Evolutionary conservation across 306 rosid species (phyloP), one percentile per base, ranked within the genome.

Genomic region (Glycine tomentella): DNA sequence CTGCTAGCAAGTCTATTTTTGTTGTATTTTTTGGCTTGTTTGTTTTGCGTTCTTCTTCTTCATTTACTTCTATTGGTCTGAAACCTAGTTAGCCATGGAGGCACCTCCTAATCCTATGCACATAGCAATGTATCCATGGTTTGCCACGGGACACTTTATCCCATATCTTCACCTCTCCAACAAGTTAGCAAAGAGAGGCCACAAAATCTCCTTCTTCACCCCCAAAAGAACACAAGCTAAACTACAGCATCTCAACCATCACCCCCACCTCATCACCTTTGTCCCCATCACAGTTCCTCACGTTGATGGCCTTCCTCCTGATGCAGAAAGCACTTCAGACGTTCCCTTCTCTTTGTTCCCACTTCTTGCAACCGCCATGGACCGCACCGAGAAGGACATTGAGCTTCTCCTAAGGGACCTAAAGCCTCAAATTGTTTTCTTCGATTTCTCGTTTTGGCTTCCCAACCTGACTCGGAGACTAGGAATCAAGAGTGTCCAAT

Each of bases 51-150:
- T 20, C 20, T 20, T 20, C 0, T 20, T 20, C 20, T 20, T 20
- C 20, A 20, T 20, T 1, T 20, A 0, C 1, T 20, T 20, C 20
- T 20, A 20, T 20, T 20, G 20, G 1, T 20, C 0, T 20, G 20
- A 20, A 20, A 20, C 20, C 20, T 0, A 20, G 20, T 20, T 20
- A 20, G 20, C 67, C 40, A 85, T 85, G 88, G 88, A 81, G 73
- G 0, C 59, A 7, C 0, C 53, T 44, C 0, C 74, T 9, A 20
- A 20, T 0, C 1, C 20, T 20, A 20, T 85, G 31, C 88, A 85
- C 61, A 82, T 85, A 59, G 84, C 86, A 2, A 82, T 85, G 84
- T 74, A 50, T 49, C 88, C 88, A 33, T 85, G 81, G 86, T 82
- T 85, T 46, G 88, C 88, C 0, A 68, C 82, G 86, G 88, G 88